Percentiles rank a stretch among this genome's conserved stretches.
These are phyloP conservation scores for Penicillium sp. DNA, from an alignment of 2,329 filamentous ascomycete genomes.

Conservation along the genomic window DNA sequence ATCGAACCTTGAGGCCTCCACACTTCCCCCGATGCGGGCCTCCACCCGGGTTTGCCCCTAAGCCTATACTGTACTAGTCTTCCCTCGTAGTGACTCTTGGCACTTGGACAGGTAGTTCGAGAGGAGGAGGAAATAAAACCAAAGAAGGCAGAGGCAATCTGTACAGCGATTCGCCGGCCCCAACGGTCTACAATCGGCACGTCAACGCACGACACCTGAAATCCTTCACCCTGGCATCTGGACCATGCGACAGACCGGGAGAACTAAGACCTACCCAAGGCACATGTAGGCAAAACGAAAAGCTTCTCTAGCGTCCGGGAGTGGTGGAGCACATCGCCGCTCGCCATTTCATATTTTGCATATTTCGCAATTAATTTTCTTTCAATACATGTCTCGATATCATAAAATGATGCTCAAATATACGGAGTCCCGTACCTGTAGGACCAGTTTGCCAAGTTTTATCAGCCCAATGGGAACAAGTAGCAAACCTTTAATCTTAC, in stretches of 20 bases:
- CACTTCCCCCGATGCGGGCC: conserved; percentile 17
- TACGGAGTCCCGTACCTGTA: background rate
- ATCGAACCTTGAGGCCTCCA: conserved; percentile 6
- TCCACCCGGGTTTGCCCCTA: conserved; percentile 19
- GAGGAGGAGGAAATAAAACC: background rate
- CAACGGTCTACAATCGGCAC: background rate
- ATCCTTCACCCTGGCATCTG: background rate
- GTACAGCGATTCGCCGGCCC: background rate
- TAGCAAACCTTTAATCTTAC: background rate
- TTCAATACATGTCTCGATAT: background rate
- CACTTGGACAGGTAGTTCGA: conserved; percentile 6
- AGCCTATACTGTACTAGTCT: conserved; percentile 10
- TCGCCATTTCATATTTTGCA: background rate
- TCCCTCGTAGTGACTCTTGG: conserved; percentile 10
- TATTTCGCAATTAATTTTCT: background rate
- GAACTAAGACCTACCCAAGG: background rate
- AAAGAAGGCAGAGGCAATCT: background rate
- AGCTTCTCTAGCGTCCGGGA: background rate
- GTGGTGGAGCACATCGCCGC: background rate
- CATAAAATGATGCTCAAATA: background rate
- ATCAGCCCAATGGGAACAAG: background rate
- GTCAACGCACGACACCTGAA: conserved; percentile 5
- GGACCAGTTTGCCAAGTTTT: background rate
- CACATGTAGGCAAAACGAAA: background rate
- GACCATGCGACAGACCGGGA: background rate